A percentile compares a stretch with the other conserved stretches of the same genome.
Evolutionary conservation across 208 protist species (phyloP).

Genomic region (Leishmania tropica): DNA sequence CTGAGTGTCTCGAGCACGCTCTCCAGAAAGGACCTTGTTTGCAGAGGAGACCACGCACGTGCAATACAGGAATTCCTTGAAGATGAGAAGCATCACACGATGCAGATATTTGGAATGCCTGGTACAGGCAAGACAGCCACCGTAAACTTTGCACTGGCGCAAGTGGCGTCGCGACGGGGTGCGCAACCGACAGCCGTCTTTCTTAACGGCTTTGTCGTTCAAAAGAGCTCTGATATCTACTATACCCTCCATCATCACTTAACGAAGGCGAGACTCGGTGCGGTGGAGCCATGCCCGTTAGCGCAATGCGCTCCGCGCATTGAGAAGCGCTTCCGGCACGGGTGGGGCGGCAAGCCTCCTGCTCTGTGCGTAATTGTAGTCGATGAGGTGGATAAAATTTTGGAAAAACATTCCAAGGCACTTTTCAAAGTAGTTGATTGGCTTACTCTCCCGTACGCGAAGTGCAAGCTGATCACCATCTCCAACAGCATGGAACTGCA

Average conservation of each 20-base stretch:
- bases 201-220: slow-evolving; percentile 90
- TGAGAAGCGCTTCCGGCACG: slow-evolving; percentile 79
- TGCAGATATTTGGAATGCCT: slow-evolving; percentile 92
- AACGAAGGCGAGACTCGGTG: slow-evolving; percentile 56
- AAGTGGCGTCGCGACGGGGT: slow-evolving; percentile 35
- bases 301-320: slow-evolving; percentile 76
- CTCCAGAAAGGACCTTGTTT: slow-evolving; percentile 69
- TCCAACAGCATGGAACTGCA: slow-evolving; percentile 89
- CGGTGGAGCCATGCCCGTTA: slow-evolving; percentile 47
- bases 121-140: slow-evolving; percentile 90
- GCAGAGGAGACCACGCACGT: slow-evolving; percentile 67
- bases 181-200: slow-evolving; percentile 79
- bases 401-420: slow-evolving; percentile 79
- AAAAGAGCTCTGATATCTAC: slow-evolving; percentile 89
- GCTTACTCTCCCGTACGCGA: slow-evolving; percentile 78
- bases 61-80: slow-evolving; percentile 71
- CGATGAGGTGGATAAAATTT: slow-evolving; percentile 89
- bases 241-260: slow-evolving; percentile 85
- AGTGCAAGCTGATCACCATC: slow-evolving; percentile 88
- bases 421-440: slow-evolving; percentile 90
- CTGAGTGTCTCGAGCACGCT: slow-evolving; percentile 74
- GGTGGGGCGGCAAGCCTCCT: slow-evolving; percentile 44
- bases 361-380: slow-evolving; percentile 84
- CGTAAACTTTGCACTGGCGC: slow-evolving; percentile 71
- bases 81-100: slow-evolving; percentile 69